Percentiles rank a stretch among this genome's conserved stretches.
phyloP scores from a whole-genome alignment of 1,284 basidiomycete genomes.

The Apiotrichum akiyoshidainum region DNA sequence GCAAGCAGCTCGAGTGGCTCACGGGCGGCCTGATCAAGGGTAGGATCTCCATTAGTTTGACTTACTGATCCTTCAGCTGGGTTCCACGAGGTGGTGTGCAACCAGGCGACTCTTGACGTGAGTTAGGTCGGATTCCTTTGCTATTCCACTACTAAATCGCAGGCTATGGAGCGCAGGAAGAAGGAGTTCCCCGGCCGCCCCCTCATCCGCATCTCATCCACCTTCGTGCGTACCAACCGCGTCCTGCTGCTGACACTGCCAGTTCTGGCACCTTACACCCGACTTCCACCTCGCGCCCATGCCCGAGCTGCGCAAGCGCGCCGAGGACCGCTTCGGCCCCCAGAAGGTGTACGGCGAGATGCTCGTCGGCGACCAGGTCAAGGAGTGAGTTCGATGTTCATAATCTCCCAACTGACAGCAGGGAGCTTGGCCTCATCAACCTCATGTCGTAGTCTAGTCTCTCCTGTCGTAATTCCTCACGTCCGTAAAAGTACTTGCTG shows the following conservation, averaged over 20 bases:
- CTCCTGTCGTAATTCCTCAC: too few relatives aligned
- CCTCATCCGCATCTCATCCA: slow-evolving; percentile 83
- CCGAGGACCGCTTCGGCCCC: slow-evolving; percentile 41
- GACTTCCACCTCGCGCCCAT: slow-evolving; percentile 71
- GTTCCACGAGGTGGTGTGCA: slow-evolving; percentile 87
- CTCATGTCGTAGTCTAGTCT: slow-evolving; percentile 56
- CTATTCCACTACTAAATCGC: neutral
- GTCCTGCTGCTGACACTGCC: neutral
- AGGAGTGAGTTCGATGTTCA: slow-evolving; percentile 59
- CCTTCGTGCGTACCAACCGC: slow-evolving; percentile 56
- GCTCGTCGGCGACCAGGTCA: slow-evolving; percentile 81
- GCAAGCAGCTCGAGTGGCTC: slow-evolving; percentile 86
- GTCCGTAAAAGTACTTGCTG: neutral
- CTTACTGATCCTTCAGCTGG: slow-evolving; percentile 56
- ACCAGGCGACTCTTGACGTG: slow-evolving; percentile 69
- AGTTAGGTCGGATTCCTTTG: too few relatives aligned
- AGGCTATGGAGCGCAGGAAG: slow-evolving; percentile 67
- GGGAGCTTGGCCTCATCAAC: slow-evolving; percentile 77
- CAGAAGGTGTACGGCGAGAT: slow-evolving; percentile 64
- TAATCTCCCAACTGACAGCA: slow-evolving; percentile 42
- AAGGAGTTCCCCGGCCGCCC: slow-evolving; percentile 66
- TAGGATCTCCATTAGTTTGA: slow-evolving; percentile 7
- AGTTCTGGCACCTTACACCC: slow-evolving; percentile 85
- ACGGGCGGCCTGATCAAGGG: slow-evolving; percentile 79
- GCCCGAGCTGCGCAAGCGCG: slow-evolving; percentile 55